phyloP scores from a whole-genome alignment of 352 stramenopile species.

The Elongisporangium senticosum region DNA sequence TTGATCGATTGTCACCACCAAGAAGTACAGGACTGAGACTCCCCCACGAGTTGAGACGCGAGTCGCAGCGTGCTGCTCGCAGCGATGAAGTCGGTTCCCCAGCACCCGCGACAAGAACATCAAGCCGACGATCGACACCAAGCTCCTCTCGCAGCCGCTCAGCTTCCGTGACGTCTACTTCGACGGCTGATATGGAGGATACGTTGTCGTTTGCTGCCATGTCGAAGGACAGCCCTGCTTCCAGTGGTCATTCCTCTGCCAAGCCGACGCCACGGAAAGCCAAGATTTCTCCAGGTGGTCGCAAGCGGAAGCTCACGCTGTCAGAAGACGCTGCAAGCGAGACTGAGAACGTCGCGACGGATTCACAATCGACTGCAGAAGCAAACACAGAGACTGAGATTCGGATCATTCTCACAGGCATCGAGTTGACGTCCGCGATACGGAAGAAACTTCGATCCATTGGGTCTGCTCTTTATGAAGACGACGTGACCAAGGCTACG shows the following conservation, averaged over 20 bases:
- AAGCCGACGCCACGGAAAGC: background rate
- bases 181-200: background rate
- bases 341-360: background rate
- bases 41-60: background rate
- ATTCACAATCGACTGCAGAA: background rate
- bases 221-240: background rate
- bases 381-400: constrained; percentile 9
- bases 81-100: background rate
- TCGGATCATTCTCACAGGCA: constrained; percentile 40
- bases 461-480: constrained; percentile 31
- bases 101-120: background rate
- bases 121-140: background rate
- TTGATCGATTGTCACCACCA: background rate
- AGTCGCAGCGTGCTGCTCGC: background rate
- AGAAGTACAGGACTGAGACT: background rate
- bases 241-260: background rate
- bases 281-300: background rate
- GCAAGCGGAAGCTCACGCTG: constrained; percentile 11
- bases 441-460: constrained; percentile 43
- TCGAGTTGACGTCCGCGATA: constrained; percentile 32
- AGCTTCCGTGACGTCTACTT: background rate
- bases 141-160: background rate
- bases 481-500: constrained; percentile 32
- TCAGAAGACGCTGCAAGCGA: background rate
- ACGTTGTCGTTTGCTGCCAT: background rate